A percentile compares a stretch with the other conserved stretches of the same genome.
phyloP scores from a whole-genome alignment of 768 basidiomycete genomes.

The Scleroderma citrinum region DNA sequence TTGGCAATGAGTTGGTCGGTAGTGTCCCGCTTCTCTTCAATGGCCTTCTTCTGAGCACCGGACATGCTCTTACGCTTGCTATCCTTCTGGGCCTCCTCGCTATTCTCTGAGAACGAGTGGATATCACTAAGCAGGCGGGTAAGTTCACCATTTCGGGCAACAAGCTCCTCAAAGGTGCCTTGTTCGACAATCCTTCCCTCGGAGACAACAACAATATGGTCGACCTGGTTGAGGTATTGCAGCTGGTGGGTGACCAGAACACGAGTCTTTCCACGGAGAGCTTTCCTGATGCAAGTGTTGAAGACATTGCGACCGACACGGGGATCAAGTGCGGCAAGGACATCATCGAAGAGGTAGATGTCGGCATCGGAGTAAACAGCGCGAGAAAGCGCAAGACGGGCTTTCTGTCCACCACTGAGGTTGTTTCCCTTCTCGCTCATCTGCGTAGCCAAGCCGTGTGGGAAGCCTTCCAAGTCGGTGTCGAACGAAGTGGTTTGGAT shows the following conservation, averaged over 20 bases:
- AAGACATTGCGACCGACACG: slow-evolving; percentile 35
- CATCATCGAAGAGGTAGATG: slow-evolving; percentile 41
- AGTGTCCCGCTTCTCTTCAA: slow-evolving; percentile 8
- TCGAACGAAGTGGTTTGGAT: slow-evolving; percentile 24
- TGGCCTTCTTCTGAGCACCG: slow-evolving; percentile 7
- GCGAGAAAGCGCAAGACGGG: slow-evolving; percentile 40
- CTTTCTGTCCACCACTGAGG: slow-evolving; percentile 44
- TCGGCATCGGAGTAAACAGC: slow-evolving; percentile 40
- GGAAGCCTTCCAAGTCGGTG: slow-evolving; percentile 24
- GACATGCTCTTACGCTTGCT: slow-evolving; percentile 18
- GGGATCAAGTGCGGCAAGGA: slow-evolving; percentile 43
- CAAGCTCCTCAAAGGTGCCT: slow-evolving; percentile 36
- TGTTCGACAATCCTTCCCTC: slow-evolving; percentile 42
- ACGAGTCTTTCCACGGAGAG: slow-evolving; percentile 20
- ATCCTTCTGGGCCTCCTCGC: slow-evolving; percentile 7
- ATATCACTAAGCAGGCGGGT: slow-evolving; percentile 21
- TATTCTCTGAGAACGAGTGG: slow-evolving; percentile 5
- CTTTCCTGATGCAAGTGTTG: slow-evolving; percentile 20
- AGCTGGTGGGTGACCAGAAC: slow-evolving; percentile 27
- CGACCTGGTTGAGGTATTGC: slow-evolving; percentile 30
- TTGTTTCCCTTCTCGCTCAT: slow-evolving; percentile 44
- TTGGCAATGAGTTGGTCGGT: slow-evolving; percentile 15
- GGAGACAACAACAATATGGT: slow-evolving; percentile 43
- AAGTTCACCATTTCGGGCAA: slow-evolving; percentile 23
- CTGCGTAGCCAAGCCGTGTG: slow-evolving; percentile 33